phyloP scores from a whole-genome alignment of 345 rosid species.

The Boechera retrofracta region DNA sequence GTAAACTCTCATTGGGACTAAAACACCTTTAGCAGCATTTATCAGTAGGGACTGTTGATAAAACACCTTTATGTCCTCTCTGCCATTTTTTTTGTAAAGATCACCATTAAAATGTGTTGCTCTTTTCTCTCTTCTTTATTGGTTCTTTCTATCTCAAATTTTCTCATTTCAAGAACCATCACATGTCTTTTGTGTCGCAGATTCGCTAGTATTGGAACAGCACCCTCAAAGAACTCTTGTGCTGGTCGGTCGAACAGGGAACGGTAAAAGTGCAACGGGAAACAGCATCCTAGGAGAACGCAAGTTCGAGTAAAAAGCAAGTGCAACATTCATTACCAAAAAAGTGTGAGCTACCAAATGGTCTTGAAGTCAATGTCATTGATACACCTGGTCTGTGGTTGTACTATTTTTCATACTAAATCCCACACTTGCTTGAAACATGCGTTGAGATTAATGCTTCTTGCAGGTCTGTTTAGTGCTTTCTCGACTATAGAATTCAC shows the following conservation, averaged over 20 bases:
- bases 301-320: conserved; percentile 64
- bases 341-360: conserved; percentile 24
- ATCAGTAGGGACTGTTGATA: background rate
- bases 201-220: background rate
- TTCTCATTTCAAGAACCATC: background rate
- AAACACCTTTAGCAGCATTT: background rate
- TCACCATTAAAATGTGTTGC: background rate
- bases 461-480: conserved; percentile 22
- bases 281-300: conserved; percentile 69
- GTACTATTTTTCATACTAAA: background rate
- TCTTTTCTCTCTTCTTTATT: no score
- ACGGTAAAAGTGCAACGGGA: conserved; percentile 87
- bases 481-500: background rate
- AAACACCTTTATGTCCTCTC: no score
- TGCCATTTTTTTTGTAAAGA: no score
- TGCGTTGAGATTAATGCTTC: background rate
- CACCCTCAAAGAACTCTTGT: conserved; percentile 36
- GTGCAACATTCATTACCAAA: background rate
- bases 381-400: conserved; percentile 70
- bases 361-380: conserved; percentile 68
- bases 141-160: no score
- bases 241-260: conserved; percentile 79
- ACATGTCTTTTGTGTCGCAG: background rate
- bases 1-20: background rate
- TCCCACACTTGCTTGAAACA: background rate